Base-by-base conservation (phyloP, 2,329 filamentous ascomycete species). In the Pestalotiopsis sp. region DNA sequence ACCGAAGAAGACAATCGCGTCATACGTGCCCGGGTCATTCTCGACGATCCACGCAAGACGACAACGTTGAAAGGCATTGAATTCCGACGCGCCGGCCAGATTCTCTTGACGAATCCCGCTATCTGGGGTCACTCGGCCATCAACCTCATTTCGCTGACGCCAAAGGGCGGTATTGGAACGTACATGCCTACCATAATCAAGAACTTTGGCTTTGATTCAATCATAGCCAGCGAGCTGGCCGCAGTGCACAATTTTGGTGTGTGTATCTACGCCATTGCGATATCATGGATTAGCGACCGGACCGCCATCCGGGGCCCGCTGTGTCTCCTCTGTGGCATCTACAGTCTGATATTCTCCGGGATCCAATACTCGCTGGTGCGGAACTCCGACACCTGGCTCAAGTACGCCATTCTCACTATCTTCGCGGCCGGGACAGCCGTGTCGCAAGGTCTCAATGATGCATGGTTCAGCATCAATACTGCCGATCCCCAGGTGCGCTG, bases 381-480 rank as follows among this genome's bases (percentile, higher is more conserved):
- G 14, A 63, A 63, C n/a, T 6, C 31, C 38, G 36, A 41, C 36
- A 14, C 38, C 12, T 41, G 60, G 60, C 36, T 63, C n/a, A 63
- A 63, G 38, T 63, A 36, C 14, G 36, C 60, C 27, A 39, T 41
- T 3, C 13, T 63, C 14, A 63, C 36, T 1, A 14, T 63, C 2
- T 63, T 63, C 4, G 38, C 31, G 3, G 31, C 36, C 14, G 60
- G 60, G 3, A 63, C 31, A 3, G 60, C 60, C 0, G 60, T 63
- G 9, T 63, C 60, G 4, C 60, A 63, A 23, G 36, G 36, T 41
- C 31, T 41, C 3, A 63, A 63, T 14, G 60, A 63, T 14, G 60
- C 60, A n/a, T 63, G 36, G 60, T 63, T 63, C n/a, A 63, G 60
- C 60, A 20, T 63, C 31, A 63, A 63, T n/a, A 63, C 60, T 1